These are phyloP conservation scores for Xerocomellus chrysenteron DNA, from an alignment of 768 basidiomycete species.

Conservation along the genomic window DNA sequence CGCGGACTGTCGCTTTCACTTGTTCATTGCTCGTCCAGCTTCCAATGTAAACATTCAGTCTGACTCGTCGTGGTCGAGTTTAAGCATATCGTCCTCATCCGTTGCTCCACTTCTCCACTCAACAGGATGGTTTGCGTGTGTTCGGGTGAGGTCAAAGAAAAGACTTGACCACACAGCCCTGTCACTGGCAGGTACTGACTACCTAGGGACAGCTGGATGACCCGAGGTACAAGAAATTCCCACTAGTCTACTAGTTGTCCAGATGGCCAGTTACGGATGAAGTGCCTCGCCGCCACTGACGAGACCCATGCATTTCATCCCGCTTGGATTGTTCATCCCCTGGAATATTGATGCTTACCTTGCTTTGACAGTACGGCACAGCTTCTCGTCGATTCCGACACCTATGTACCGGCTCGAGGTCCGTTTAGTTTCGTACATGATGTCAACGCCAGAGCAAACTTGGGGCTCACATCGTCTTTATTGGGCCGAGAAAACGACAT, in stretches of 20 bases:
- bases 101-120: constrained; percentile 30
- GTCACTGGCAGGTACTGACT: constrained; percentile 54
- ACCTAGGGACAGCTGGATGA: too few relatives aligned
- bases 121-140: constrained; percentile 48
- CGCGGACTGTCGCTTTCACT: constrained; percentile 32
- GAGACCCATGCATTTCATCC: constrained; percentile 36
- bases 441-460: background rate
- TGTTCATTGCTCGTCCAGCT: constrained; percentile 55
- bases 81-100: constrained; percentile 26
- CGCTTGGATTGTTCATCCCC: background rate
- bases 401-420: constrained; percentile 1
- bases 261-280: too few relatives aligned
- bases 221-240: too few relatives aligned
- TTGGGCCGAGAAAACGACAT: constrained; percentile 55
- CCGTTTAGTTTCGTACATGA: constrained; percentile 15
- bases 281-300: constrained; percentile 35
- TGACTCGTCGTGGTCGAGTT: constrained; percentile 39
- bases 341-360: background rate
- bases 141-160: constrained; percentile 49
- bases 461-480: constrained; percentile 39
- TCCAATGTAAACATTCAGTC: constrained; percentile 55
- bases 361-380: constrained; percentile 5
- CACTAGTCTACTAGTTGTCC: too few relatives aligned
- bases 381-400: constrained; percentile 1
- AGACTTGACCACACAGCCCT: constrained; percentile 56